Evolutionary conservation across 129 eudicot species (phyloP).

Genomic region (Ambrosia artemisiifolia): DNA sequence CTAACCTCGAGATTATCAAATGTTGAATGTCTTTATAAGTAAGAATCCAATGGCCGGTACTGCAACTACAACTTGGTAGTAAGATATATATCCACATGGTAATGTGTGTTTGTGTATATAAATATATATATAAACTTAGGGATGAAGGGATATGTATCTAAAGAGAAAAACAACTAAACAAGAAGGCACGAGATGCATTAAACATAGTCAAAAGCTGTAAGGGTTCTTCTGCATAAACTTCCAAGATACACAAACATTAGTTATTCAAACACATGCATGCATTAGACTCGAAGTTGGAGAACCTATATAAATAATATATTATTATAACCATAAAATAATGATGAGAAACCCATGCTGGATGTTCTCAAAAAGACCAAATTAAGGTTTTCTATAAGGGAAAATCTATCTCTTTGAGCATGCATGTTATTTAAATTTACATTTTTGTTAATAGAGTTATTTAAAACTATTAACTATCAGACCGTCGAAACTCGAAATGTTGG

Average conservation of each 20-base stretch:
- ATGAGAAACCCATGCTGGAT: background rate
- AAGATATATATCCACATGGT: slow-evolving; percentile 18
- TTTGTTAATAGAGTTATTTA: too few relatives aligned
- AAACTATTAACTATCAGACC: too few relatives aligned
- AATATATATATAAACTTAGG: background rate
- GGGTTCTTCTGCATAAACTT: too few relatives aligned
- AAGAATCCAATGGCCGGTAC: background rate
- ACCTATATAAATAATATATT: background rate
- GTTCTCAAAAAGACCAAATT: too few relatives aligned
- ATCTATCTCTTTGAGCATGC: too few relatives aligned
- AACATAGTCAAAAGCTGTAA: background rate
- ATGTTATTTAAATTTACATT: too few relatives aligned
- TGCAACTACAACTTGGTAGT: slow-evolving; percentile 12
- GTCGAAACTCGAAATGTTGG: too few relatives aligned
- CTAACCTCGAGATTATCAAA: background rate
- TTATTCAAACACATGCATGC: background rate
- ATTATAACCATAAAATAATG: background rate
- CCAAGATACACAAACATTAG: background rate
- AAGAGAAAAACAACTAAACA: background rate
- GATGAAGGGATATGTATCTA: too few relatives aligned
- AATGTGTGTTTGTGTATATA: too few relatives aligned
- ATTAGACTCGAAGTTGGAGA: background rate
- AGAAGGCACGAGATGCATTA: background rate
- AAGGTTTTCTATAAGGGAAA: too few relatives aligned
- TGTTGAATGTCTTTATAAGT: background rate